Base-by-base conservation (phyloP, 1,284 basidiomycete species). In the Boletellus dicymbophilus region DNA sequence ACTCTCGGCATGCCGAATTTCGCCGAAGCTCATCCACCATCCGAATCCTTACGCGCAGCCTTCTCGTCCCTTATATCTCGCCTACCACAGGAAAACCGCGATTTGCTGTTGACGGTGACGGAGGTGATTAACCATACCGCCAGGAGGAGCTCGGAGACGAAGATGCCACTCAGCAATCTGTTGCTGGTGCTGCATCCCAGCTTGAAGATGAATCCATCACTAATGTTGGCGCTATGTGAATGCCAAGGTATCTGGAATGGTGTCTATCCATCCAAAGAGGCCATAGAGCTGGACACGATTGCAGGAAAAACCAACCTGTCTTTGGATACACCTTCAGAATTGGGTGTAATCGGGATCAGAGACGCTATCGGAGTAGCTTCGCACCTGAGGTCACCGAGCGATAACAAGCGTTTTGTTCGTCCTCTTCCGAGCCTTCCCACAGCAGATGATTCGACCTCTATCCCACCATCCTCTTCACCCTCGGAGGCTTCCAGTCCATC, bases 91-190 rank as follows among this genome's bases (percentile, higher is more conserved):
- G 88, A 88, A 65, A 91, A 91, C 55, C 76, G 81, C 27, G 88
- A 90, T 60, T 71, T 92, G 27, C 71, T 91, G 42, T 74, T 79
- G 49, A 91, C 89, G 1, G 80, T 91, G 22, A 77, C 81, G 15
- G 86, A 91, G 50, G 72, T 92, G 36, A 87, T 92, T 58, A 80
- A 77, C 46, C 80, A 77, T 34, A 90, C 88, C 3, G 81, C 85
- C 0, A 73, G 72, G 47, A 76, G 77, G 49, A 77, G 75, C 56
- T 78, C 76, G 56, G 80, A 82, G 61, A 93, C 89, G 30, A 90
- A 89, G 73, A 93, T 93, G 90, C 88, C 89, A 1, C 63, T 93
- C 57, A 86, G 84, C 63, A 93, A 93, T 62, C 66, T 93, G 56
- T 70, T 93, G 23, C 71, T 92, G 39, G 82, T 93, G 46, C 85